Evolutionary conservation across 805 yeast genomes (phyloP), one percentile per base, ranked within the genome.

Genomic region (Cyberlindnera euphorbiiphila): DNA sequence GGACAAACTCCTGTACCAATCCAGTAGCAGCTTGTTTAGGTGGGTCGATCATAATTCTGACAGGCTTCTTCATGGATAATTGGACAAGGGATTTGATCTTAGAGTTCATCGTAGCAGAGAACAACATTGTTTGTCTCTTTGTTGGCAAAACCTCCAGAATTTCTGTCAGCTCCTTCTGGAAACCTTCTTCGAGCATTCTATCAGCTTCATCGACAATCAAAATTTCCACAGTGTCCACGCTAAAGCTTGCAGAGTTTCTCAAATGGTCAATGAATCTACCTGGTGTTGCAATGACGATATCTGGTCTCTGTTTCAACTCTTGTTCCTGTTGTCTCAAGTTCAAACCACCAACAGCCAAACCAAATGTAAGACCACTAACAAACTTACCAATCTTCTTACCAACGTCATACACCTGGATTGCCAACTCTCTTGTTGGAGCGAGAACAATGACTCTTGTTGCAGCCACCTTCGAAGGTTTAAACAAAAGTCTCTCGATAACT

Each of bases 171-270:
- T 93, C 98, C 36, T 80, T 86, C 63, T 89, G 96, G 76, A 93
- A 93, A 57, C 99, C 99, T 65, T 93, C 99, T 60, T 93, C 99
- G 51, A 93, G 73, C 98, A 93, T 93, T 68, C 98, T 80, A 72
- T 93, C 98, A 43, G 98, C 98, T 69, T 93, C 98, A 68, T 93
- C 98, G 50, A 93, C 73, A 21, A 93, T 94, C 53, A 93, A 69
- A 37, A 93, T 85, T 66, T 93, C 98, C 34, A 93, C 93, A 23
- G 80, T 72, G 50, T 93, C 98, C 32, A 88, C 94, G 33, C 79
- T 78, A 60, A 93, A 93, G 36, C 93, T 82, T 7, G 96, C 87
- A 6, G 98, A 89, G 66, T 93, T 93, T 58, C 98, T 73, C 39
- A 93, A 78, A 64, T 93, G 99, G 63, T 93, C 99, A 56, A 93